Evolutionary conservation across 148 eudicot species (phyloP).

Genomic region (Vaccinium macrocarpon): DNA sequence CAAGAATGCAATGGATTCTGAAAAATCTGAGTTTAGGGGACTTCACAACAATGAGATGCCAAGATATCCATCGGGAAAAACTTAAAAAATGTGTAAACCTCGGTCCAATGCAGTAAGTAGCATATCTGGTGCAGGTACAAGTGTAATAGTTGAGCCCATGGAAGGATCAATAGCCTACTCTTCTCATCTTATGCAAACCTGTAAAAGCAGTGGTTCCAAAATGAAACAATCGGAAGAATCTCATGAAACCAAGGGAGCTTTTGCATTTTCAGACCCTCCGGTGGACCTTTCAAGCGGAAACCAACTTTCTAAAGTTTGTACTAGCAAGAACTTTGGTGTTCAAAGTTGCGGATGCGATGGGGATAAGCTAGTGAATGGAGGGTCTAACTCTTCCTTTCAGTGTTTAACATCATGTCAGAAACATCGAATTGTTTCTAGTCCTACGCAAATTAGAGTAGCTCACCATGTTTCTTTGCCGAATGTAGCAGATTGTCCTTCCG

Average conservation of each 20-base stretch:
- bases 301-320: conserved; percentile 9
- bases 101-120: conserved; percentile 8
- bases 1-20: conserved; percentile 7
- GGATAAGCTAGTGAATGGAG: conserved; percentile 3
- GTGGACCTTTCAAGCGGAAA: conserved; percentile 1
- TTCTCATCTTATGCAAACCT: conserved; percentile 10
- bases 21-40: not conserved
- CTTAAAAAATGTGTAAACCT: conserved; percentile 11
- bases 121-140: not conserved
- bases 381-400: conserved; percentile 13
- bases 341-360: conserved; percentile 6
- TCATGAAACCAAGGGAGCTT: conserved; percentile 12
- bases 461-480: conserved; percentile 4
- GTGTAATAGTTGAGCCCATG: not conserved
- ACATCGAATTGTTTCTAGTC: conserved; percentile 4
- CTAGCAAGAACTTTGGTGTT: not conserved
- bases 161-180: not conserved
- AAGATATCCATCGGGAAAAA: not conserved
- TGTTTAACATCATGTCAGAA: conserved; percentile 6
- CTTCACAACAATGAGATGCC: not conserved
- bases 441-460: not conserved
- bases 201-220: conserved; percentile 18
- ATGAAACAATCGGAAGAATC: conserved; percentile 5
- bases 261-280: conserved; percentile 10
- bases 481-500: conserved; percentile 3